A percentile compares a stretch with the other conserved stretches of the same genome.
Evolutionary conservation across 2,329 filamentous ascomycete species (phyloP).

Genomic region (Penicillium rolfsii): DNA sequence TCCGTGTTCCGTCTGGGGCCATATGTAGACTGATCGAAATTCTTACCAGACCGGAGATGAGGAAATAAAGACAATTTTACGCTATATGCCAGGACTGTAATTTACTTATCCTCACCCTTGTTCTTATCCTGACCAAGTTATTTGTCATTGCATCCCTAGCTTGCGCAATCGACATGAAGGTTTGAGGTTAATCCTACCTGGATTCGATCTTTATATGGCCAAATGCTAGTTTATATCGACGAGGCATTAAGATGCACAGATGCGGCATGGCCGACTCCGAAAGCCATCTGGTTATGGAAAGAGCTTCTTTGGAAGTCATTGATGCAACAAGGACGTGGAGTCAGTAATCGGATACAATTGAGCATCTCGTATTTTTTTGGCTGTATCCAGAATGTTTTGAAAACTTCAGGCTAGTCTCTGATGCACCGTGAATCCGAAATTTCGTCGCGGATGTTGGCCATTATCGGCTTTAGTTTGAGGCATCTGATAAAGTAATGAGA

Average conservation of each 20-base stretch:
- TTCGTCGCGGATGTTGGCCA: background rate
- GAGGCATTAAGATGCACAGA: background rate
- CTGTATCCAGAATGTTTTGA: slow-evolving; percentile 16
- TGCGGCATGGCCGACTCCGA: background rate
- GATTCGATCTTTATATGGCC: background rate
- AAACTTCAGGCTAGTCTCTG: slow-evolving; percentile 1
- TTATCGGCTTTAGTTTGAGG: background rate
- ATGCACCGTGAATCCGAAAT: background rate
- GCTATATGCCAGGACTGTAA: background rate
- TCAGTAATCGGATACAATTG: slow-evolving; percentile 3
- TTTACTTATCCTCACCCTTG: background rate
- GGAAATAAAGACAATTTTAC: background rate
- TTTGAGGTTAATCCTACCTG: background rate
- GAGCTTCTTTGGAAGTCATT: background rate
- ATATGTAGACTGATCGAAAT: background rate
- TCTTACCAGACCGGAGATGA: background rate
- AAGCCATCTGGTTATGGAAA: background rate
- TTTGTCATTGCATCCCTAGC: background rate
- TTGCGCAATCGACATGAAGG: background rate
- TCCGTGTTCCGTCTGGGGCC: background rate
- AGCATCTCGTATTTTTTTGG: slow-evolving; percentile 5
- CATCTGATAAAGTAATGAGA: background rate
- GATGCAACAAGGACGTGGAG: background rate
- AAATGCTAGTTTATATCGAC: background rate
- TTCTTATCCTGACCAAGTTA: background rate